Conservation (phyloP, 75 land plant species). For the Cupressus sempervirens region DNA sequence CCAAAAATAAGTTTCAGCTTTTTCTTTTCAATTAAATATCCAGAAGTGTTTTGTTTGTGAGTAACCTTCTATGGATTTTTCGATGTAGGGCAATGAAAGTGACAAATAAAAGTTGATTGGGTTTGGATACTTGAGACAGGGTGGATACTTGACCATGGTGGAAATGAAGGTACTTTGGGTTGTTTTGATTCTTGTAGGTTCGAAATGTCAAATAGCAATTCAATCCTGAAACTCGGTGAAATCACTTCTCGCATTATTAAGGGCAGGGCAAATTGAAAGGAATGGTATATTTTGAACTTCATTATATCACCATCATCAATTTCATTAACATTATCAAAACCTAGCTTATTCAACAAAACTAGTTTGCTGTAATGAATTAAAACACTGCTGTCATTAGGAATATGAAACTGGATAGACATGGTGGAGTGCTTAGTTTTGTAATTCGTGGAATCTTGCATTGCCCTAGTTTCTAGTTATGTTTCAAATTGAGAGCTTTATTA, state of each 20-base stretch:
- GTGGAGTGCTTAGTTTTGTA: neutral
- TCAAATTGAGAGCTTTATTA: neutral
- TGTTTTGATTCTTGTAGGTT: neutral
- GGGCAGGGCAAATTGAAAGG: neutral
- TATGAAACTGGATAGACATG: neutral
- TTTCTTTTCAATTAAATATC: neutral
- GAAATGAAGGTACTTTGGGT: neutral
- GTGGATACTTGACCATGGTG: neutral
- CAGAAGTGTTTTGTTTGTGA: neutral
- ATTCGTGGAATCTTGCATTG: neutral
- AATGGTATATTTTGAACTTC: too few species aligned
- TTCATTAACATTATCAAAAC: neutral
- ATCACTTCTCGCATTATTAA: neutral
- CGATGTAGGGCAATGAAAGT: too few species aligned
- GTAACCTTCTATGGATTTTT: neutral
- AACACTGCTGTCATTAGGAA: neutral
- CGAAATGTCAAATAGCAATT: neutral
- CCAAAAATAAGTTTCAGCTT: neutral
- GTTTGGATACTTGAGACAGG: neutral
- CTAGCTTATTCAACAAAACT: neutral
- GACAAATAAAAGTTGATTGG: too few species aligned
- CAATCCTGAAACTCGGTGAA: neutral
- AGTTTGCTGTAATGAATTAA: neutral
- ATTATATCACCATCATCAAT: too few species aligned
- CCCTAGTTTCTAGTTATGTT: neutral